Conservation (phyloP, 805 yeast genomes). For the Kodamaea lidongshanica region DNA sequence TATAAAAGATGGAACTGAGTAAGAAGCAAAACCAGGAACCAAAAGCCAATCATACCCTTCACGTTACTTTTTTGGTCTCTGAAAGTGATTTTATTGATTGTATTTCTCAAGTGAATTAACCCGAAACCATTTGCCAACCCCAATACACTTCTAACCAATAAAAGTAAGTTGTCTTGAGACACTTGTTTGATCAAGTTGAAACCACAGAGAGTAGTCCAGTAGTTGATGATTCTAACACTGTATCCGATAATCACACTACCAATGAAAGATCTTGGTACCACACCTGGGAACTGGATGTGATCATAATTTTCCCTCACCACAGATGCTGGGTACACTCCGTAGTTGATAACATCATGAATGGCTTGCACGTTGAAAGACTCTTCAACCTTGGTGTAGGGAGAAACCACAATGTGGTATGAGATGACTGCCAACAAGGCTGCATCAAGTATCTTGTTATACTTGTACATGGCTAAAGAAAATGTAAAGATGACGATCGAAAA, state of each 20-base stretch:
- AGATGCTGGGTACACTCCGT: conserved; percentile 43
- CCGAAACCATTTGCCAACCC: conserved; percentile 57
- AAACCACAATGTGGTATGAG: conserved; percentile 42
- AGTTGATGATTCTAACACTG: conserved; percentile 34
- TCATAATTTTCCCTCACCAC: conserved; percentile 48
- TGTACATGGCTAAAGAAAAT: conserved; percentile 16
- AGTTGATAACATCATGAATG: conserved; percentile 66
- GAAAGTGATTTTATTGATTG: conserved; percentile 18
- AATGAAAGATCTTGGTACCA: conserved; percentile 77
- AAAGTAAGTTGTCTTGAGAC: conserved; percentile 33
- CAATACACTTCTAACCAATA: conserved; percentile 50
- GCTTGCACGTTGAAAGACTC: conserved; percentile 93
- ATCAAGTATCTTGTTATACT: conserved; percentile 15
- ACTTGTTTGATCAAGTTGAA: conserved; percentile 12
- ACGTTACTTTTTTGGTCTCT: conserved; percentile 13
- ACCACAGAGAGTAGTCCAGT: conserved; percentile 15
- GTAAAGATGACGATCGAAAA: no score
- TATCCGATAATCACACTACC: conserved; percentile 57
- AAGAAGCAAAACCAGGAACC: conserved; percentile 55
- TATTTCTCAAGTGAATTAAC: conserved; percentile 45
- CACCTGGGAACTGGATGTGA: conserved; percentile 79
- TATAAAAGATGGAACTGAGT: conserved; percentile 75
- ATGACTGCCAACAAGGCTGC: conserved; percentile 35
- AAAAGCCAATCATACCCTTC: conserved; percentile 35
- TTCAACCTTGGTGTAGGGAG: conserved; percentile 90